Evolutionary conservation across 2,329 filamentous ascomycete genomes (phyloP), one percentile per base, ranked within the genome.

Genomic region (Fusarium veterinarium): DNA sequence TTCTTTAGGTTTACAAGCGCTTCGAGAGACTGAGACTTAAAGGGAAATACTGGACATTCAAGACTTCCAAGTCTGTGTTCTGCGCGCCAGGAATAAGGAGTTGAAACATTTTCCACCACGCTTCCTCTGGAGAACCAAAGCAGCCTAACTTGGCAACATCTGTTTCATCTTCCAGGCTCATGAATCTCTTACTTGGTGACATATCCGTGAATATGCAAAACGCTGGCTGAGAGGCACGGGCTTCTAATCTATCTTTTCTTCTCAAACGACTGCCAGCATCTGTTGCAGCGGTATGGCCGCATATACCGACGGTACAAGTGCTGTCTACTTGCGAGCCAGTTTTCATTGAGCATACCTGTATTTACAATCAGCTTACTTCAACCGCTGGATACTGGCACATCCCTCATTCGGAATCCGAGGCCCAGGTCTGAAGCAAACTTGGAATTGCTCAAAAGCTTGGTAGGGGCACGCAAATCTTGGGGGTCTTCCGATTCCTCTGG

Each of bases 331-430:
- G 14, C 20, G 12, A 19, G 12, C 33, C 12, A 48, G 45, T 13
- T 5, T 6, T 20, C 4, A 23, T 13, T 8, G 12, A 20, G 8
- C 16, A 31, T 16, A 6, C 9, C 5, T 4, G 12, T 31, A 10
- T 5, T 19, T 16, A 12, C 3, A 11, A 48, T 20, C 10, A n/a
- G n/a, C 30, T 33, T 8, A 48, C 45, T 31, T 61, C 4, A 61
- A n/a, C 4, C 62, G 42, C n/a, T 42, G 41, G 19, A 65, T 60
- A 13, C 41, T 35, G 12, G 56, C 49, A 44, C 62, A 65, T 38
- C 62, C 62, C 28, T 56, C 62, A 20, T 42, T 46, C 5, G 48
- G 62, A 49, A 60, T 65, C 13, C 56, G 62, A 16, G 49, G 49
- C 13, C 45, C 48, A 38, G 57, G 62, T 25, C 30, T 46, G 23